Evolutionary conservation across 2,329 filamentous ascomycete species (phyloP).

Genomic region (Aureobasidium sp.): DNA sequence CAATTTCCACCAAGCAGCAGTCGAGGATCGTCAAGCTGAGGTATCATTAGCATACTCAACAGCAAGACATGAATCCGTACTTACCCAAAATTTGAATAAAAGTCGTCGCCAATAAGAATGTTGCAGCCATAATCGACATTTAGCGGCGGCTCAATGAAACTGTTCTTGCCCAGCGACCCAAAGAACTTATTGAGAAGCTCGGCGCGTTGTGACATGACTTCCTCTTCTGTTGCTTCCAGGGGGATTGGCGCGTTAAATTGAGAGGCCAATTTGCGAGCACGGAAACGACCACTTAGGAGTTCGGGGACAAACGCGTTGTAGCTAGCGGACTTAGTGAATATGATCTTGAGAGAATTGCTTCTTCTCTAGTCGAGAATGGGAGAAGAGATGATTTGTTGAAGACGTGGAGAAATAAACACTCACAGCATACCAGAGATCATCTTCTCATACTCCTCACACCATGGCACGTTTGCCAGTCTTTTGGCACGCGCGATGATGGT

Average conservation of each 20-base stretch:
- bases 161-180: conserved; percentile 31
- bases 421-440: conserved; percentile 60
- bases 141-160: conserved; percentile 55
- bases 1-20: conserved; percentile 47
- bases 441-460: conserved; percentile 56
- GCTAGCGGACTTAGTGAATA: conserved; percentile 27
- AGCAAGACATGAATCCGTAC: background rate
- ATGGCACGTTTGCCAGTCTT: conserved; percentile 46
- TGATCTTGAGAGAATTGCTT: background rate
- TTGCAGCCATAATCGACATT: conserved; percentile 61
- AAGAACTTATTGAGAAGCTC: conserved; percentile 27
- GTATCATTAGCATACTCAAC: background rate
- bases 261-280: conserved; percentile 49
- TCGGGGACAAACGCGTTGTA: conserved; percentile 47
- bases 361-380: background rate
- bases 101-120: conserved; percentile 53
- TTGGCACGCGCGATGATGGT: conserved; percentile 30
- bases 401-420: conserved; percentile 18
- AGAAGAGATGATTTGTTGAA: background rate
- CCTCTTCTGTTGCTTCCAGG: conserved; percentile 17
- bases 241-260: conserved; percentile 55
- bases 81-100: conserved; percentile 56
- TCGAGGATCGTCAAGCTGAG: conserved; percentile 42
- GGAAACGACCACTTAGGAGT: conserved; percentile 46
- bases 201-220: conserved; percentile 24